Evolutionary conservation across 1,284 basidiomycete genomes (phyloP).

Genomic region (Phellinidium pouzarii): DNA sequence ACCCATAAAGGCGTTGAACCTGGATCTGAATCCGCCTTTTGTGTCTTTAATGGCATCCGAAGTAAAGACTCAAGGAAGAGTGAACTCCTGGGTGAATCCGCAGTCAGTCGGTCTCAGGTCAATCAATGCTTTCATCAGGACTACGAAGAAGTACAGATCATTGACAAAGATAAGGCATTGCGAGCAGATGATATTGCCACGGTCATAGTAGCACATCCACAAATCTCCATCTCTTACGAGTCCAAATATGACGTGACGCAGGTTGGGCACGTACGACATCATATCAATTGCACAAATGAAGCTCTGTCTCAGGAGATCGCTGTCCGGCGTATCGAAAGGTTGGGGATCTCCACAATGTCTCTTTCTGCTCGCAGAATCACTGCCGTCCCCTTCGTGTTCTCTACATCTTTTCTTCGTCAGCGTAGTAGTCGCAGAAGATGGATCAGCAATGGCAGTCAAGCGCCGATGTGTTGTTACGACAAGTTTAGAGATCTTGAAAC

Average conservation of each 20-base stretch:
- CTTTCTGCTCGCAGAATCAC: background rate
- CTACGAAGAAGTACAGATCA: background rate
- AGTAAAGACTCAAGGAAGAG: background rate
- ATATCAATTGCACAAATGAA: background rate
- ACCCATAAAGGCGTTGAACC: background rate
- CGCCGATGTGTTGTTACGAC: background rate
- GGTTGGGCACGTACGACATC: background rate
- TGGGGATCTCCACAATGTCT: background rate
- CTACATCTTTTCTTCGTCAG: background rate
- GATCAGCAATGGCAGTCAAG: too few relatives aligned
- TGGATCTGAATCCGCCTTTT: background rate
- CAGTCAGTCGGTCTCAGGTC: background rate
- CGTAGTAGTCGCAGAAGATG: background rate
- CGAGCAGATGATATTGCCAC: background rate
- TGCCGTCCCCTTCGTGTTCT: background rate
- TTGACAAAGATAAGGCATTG: background rate
- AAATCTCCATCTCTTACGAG: background rate
- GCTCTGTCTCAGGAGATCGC: background rate
- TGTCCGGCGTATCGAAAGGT: background rate
- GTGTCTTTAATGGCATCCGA: background rate
- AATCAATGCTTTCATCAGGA: background rate
- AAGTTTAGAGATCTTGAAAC: background rate
- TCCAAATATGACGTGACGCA: background rate
- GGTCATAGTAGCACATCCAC: background rate
- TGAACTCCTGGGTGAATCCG: background rate